Conservation (phyloP, 345 rosid species). For the Odontarrhena argentea region DNA sequence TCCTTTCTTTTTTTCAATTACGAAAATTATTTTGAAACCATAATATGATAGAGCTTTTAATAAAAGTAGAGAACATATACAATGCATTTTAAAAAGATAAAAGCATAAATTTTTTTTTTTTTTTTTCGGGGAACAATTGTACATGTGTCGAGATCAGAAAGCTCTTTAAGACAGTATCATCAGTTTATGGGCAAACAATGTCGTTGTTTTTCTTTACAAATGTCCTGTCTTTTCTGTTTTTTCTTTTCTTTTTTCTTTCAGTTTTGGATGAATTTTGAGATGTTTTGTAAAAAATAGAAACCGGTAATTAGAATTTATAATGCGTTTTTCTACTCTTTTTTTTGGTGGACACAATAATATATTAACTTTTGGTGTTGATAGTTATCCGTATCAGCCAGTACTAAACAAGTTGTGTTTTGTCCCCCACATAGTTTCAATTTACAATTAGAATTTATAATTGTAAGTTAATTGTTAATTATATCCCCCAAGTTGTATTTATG, state of each 20-base stretch:
- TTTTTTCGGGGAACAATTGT: conserved; percentile 21
- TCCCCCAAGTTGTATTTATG: no score
- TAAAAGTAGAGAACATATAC: conserved; percentile 26
- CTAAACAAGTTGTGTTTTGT: background rate
- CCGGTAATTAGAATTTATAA: background rate
- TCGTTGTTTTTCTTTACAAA: conserved; percentile 35
- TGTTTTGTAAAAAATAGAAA: conserved; percentile 18
- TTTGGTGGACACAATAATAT: conserved; percentile 15
- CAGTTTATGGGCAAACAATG: conserved; percentile 41
- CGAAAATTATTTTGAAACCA: background rate
- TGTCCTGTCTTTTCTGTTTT: conserved; percentile 37
- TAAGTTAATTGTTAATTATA: background rate
- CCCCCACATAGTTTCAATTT: background rate
- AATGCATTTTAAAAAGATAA: conserved; percentile 30
- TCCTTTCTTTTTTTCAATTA: background rate
- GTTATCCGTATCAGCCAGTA: conserved; percentile 23
- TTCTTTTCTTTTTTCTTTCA: background rate
- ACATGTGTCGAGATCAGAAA: conserved; percentile 34
- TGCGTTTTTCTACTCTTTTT: conserved; percentile 4
- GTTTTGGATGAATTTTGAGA: conserved; percentile 11
- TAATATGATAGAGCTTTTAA: conserved; percentile 13
- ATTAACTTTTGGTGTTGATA: conserved; percentile 17
- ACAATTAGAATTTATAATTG: background rate
- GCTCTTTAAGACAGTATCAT: conserved; percentile 15
- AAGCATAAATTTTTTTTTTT: background rate